phyloP scores from a whole-genome alignment of 495 filamentous ascomycete genomes.

The Penicillium ochrochloron region DNA sequence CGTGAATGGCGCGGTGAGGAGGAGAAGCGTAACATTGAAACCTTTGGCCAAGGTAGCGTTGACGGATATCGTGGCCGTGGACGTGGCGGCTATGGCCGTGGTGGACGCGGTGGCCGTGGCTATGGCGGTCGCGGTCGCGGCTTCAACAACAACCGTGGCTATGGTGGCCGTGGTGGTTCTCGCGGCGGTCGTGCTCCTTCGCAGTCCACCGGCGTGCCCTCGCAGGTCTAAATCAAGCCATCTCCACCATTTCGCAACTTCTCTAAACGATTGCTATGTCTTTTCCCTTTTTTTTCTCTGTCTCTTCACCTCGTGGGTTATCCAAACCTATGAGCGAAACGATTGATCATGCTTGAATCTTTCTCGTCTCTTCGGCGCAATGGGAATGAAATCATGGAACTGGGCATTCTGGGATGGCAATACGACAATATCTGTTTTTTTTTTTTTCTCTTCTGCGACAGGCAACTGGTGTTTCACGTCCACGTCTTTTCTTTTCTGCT shows the following conservation, averaged over 20 bases:
- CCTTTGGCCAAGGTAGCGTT: constrained; percentile 97
- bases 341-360: constrained; percentile 35
- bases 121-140: constrained; percentile 41
- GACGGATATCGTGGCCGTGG: constrained; percentile 82
- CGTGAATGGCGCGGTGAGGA: constrained; percentile 92
- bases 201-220: constrained; percentile 49
- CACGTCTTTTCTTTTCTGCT: constrained; percentile 13
- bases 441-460: constrained; percentile 25
- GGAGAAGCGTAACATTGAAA: constrained; percentile 94
- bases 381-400: constrained; percentile 29
- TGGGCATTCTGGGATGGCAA: constrained; percentile 37
- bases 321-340: constrained; percentile 31
- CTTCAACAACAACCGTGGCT: constrained; percentile 3
- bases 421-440: constrained; percentile 21
- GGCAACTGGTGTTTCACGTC: constrained; percentile 27
- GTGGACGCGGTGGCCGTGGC: constrained; percentile 57
- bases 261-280: constrained; percentile 25
- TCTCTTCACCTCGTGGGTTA: constrained; percentile 25
- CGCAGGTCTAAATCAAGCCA: constrained; percentile 36
- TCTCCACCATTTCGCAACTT: constrained; percentile 13
- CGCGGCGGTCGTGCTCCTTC: constrained; percentile 45
- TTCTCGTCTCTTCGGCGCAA: constrained; percentile 40
- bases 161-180: constrained; percentile 21
- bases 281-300: constrained; percentile 17
- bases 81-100: constrained; percentile 53